A percentile compares a stretch with the other conserved stretches of the same genome.
Evolutionary conservation across 108 stramenopile species (phyloP).

Genomic region (Hondaea fermentalgiana): DNA sequence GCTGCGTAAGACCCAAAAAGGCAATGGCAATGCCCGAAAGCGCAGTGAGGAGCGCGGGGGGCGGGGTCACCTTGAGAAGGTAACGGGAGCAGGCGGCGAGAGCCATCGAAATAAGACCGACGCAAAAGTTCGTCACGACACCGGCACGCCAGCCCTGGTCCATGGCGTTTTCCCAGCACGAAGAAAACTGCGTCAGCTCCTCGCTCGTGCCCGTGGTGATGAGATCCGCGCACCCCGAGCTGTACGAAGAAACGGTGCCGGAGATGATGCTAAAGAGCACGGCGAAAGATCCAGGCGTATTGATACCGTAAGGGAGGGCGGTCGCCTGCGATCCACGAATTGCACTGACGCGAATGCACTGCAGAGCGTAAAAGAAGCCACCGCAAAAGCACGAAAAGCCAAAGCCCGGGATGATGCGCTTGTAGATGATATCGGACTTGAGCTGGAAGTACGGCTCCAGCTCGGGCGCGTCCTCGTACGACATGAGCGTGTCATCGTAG

Average conservation of each 20-base stretch:
- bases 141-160: constrained; percentile 47
- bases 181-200: not conserved
- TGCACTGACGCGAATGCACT: constrained; percentile 41
- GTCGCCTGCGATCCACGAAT: constrained; percentile 27
- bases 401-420: constrained; percentile 53
- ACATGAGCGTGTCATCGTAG: not conserved
- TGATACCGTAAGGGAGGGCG: constrained; percentile 67
- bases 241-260: not conserved
- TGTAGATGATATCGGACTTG: constrained; percentile 43
- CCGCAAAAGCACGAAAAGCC: constrained; percentile 53
- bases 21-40: constrained; percentile 54
- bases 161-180: constrained; percentile 22
- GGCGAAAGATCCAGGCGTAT: constrained; percentile 62
- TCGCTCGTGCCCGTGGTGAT: not conserved
- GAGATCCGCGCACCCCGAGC: no score
- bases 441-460: not conserved
- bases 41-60: constrained; percentile 43
- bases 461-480: not conserved
- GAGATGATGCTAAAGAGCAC: constrained; percentile 54
- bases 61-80: constrained; percentile 36
- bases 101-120: constrained; percentile 48
- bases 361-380: constrained; percentile 49
- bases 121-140: constrained; percentile 58
- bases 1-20: constrained; percentile 45
- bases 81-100: constrained; percentile 35